Evolutionary conservation across 495 filamentous ascomycete species (phyloP).

Genomic region (Penicillium ucsense): DNA sequence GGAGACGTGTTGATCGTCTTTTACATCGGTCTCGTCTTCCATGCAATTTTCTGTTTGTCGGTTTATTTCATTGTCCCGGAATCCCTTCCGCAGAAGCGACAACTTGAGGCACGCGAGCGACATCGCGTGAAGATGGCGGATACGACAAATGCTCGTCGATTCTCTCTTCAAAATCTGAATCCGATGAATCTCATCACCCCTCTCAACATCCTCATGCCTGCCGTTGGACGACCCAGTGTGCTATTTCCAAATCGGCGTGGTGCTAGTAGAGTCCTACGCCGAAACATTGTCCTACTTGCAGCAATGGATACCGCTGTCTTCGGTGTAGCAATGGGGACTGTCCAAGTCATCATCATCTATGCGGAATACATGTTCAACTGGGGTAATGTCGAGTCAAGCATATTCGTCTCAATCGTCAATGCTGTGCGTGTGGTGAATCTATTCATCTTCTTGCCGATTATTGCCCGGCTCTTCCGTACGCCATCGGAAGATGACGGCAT

Average conservation of each 20-base stretch:
- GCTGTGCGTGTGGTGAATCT: constrained; percentile 63
- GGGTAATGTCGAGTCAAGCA: constrained; percentile 64
- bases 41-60: constrained; percentile 59
- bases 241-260: constrained; percentile 54
- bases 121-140: constrained; percentile 26
- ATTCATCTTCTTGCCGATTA: constrained; percentile 59
- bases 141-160: constrained; percentile 7
- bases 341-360: constrained; percentile 72
- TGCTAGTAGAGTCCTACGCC: constrained; percentile 50
- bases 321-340: constrained; percentile 70
- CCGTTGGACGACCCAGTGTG: constrained; percentile 46
- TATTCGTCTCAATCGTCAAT: constrained; percentile 71
- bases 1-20: constrained; percentile 65
- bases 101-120: constrained; percentile 57
- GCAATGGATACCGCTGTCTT: constrained; percentile 71
- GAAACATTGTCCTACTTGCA: constrained; percentile 72
- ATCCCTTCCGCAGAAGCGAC: constrained; percentile 61
- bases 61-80: constrained; percentile 68
- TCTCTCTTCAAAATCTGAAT: constrained; percentile 20
- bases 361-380: constrained; percentile 69
- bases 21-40: constrained; percentile 62
- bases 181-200: constrained; percentile 59
- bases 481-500: constrained; percentile 25
- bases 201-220: constrained; percentile 69
- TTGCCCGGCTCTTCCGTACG: constrained; percentile 60